Base-by-base conservation (phyloP, 768 basidiomycete species). In the Mycena leptocephala region DNA sequence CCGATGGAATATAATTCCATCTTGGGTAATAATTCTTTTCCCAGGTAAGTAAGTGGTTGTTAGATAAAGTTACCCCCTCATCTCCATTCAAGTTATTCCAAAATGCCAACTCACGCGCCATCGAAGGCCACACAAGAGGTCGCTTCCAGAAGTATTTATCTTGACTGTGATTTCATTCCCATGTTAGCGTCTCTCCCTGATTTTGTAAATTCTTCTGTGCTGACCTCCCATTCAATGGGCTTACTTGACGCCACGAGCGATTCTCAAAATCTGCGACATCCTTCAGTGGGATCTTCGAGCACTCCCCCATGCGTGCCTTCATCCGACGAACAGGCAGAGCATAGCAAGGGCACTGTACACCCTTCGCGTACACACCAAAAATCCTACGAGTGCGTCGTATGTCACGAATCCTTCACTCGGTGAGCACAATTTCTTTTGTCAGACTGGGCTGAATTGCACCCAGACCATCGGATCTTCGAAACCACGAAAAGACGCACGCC, bases 381-480 rank as follows among this genome's bases (percentile, higher is more conserved):
- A 37, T 1, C 10, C 22, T 20, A 56, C 53, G 16, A 20, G 8
- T 64, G 71, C 39, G 22, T 18, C 26, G 11, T 30, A 3, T 72
- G 71, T 41, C 13, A 13, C 20, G 39, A 58, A 41, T 32, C 20
- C 1, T 73, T 66, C 30, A 32, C 53, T 20, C 30, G 55, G 65
- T 67, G 64, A 46, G 65, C 3, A 22, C 18, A 2, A 5, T 26
- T 37, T 18, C n/a, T 10, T 4, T 22, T 0, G 13, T 28, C 28
- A 16, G 28, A 26, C 43, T 30, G 20, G 11, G n/a, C 64, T 67
- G 7, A 66, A 8, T 33, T 7, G n/a, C 53, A 8, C 18, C 7
- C 26, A 73, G 63, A 7, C 33, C 64, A 16, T 66, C 62, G 43
- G 64, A 66, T 35, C 64, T 73, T 22, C 64, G 28, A 46, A 46